Base-by-base conservation (phyloP, 228 moss, liverwort and hornwort genomes). In the Sphagnum fallax region DNA sequence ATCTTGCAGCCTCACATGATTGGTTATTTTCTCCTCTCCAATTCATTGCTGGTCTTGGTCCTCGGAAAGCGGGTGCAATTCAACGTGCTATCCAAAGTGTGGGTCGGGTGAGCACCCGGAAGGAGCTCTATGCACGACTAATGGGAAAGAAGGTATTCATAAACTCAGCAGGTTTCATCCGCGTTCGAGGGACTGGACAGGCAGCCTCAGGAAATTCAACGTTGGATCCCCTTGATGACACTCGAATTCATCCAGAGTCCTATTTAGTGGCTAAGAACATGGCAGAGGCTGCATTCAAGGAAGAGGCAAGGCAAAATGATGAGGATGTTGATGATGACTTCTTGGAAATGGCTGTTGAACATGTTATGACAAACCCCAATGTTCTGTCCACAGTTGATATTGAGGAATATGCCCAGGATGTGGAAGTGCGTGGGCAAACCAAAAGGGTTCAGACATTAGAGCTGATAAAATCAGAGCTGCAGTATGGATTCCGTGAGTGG, bases 21-120 rank as follows among this genome's bases (percentile, higher is more conserved):
- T 97, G 97, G 97, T 79, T 93, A 61, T 90, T 97, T 76, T 81
- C 87, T 61, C 81, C 97, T 67, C 77, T 97, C 67, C 93, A 93
- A 72, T 97, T 97, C 67, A 75, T 97, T 76, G 82, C 88, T 47
- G 97, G 97, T 72, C 82, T 97, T 62, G 97, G 97, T 55, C 97
- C 97, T 72, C 91, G 91, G 62, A 97, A 97, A 83, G 91, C 88
- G 70, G 87, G 87, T 67, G 87, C 83, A 48, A 80, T 93, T 62
- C 91, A 85, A 71, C 81, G 81, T 62, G 83, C 84, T 67, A 77
- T 97, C 78, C 88, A 88, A 71, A 82, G 76, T 76, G 84, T 75
- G 14, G 78, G 90, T 59, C 90, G 90, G 60, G 80, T 91, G 11
- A 78, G 66, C 65, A 80, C 80, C 65, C 91, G 97, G n/a, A 86